A percentile compares a stretch with the other conserved stretches of the same genome.
These are phyloP conservation scores for Polygonum aviculare DNA, from an alignment of 148 eudicot genomes.

Conservation along the genomic window DNA sequence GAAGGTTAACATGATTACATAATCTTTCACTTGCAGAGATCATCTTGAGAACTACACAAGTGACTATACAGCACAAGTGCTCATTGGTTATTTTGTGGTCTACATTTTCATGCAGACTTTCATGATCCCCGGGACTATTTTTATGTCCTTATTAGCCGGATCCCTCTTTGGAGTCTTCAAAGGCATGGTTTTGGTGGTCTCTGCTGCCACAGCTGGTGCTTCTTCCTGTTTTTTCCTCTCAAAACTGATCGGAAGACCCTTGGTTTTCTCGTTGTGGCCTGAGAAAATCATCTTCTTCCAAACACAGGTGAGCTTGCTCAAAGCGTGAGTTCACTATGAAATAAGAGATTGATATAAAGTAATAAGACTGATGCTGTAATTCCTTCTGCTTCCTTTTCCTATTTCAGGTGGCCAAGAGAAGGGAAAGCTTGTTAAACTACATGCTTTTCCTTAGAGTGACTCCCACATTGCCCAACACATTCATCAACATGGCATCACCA, in stretches of 20 bases:
- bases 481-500: constrained; percentile 92
- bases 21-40: constrained; percentile 39
- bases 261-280: constrained; percentile 73
- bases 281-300: constrained; percentile 78
- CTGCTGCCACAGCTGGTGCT: constrained; percentile 90
- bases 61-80: constrained; percentile 90
- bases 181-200: constrained; percentile 80
- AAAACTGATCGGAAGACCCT: constrained; percentile 77
- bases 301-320: constrained; percentile 48
- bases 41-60: constrained; percentile 90
- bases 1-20: neutral
- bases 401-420: constrained; percentile 72
- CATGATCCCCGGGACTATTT: constrained; percentile 97
- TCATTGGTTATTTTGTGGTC: constrained; percentile 78
- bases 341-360: neutral
- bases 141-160: constrained; percentile 96
- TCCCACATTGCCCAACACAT: constrained; percentile 90
- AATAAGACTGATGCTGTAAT: neutral
- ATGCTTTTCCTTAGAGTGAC: constrained; percentile 95
- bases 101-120: constrained; percentile 99
- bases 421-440: constrained; percentile 69
- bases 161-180: constrained; percentile 75
- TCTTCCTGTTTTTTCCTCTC: constrained; percentile 92
- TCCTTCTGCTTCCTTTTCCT: neutral
- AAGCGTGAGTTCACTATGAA: neutral